Base-by-base conservation (phyloP, 805 yeast species). In the Komagataella phaffii region DNA sequence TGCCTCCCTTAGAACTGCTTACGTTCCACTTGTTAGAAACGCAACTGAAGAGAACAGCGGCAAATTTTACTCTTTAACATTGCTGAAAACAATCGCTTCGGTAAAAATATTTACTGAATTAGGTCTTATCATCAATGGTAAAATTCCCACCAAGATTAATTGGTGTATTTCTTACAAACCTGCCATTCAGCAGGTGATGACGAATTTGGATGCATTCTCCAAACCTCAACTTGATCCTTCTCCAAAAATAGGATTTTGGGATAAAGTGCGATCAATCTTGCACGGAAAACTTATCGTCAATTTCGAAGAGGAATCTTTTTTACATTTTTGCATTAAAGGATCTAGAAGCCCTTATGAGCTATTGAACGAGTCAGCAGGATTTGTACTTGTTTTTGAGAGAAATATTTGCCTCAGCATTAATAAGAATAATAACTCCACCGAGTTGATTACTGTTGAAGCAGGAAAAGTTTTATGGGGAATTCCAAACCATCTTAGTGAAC, bases 221-320 rank as follows among this genome's bases (percentile, higher is more conserved):
- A 90, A 91, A 63, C 95, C 96, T 0, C 96, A 95, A 0, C 67
- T 85, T 14, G 98, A 90, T 63, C 90, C 90, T 0, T 87, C 96
- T 1, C 76, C 79, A 3, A 85, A 84, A 57, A 67, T 88, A 12
- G 98, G 98, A 0, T 82, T 89, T 57, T 90, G 98, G 98, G 98
- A 90, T 65, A 91, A 89, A 62, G 65, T 88, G 24, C 69, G 96
- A 49, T 73, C 81, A 24, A 72, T 84, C 14, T 68, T 88, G 58
- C 97, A 90, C 67, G 95, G 96, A 0, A 75, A 78, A 17, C 23
- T 56, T 6, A 65, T 83, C 51, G 71, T 88, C 52, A 61, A 66
- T 14, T 76, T 86, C 73, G 65, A 66, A 2, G 64, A 76, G 19
- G 68, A 75, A 1, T 76, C 80, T 10, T 70, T 72, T 17, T 70